These are phyloP conservation scores for Tylopilus orsonianus DNA, from an alignment of 1,284 basidiomycete species.

Conservation along the genomic window DNA sequence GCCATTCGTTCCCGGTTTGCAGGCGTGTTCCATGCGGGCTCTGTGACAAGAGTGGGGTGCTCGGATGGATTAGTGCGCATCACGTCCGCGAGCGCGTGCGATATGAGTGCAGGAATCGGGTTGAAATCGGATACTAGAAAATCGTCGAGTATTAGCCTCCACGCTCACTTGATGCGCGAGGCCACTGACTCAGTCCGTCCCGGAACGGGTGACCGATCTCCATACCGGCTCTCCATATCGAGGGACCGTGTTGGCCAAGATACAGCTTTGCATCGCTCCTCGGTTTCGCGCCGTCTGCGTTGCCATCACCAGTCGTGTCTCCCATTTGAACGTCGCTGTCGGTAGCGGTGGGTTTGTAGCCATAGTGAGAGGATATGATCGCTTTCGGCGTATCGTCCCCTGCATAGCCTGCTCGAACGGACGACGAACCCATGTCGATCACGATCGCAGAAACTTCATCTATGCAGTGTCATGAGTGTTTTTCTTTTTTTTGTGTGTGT, in stretches of 20 bases:
- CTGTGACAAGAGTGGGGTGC: conserved; percentile 92
- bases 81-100: conserved; percentile 73
- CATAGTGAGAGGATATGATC: conserved; percentile 88
- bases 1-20: conserved; percentile 90
- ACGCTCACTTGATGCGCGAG: conserved; percentile 1
- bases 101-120: conserved; percentile 71
- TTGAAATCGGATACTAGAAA: conserved; percentile 75
- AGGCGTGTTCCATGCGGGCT: conserved; percentile 94
- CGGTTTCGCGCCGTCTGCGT: conserved; percentile 30
- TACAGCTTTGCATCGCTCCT: conserved; percentile 66
- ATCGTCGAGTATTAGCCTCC: conserved; percentile 9
- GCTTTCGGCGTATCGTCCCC: conserved; percentile 96
- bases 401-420: conserved; percentile 92
- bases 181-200: conserved; percentile 79
- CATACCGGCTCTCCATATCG: conserved; percentile 89
- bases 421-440: conserved; percentile 89
- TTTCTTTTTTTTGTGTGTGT: conserved; percentile 9
- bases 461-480: conserved; percentile 29
- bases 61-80: conserved; percentile 76
- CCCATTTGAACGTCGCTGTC: conserved; percentile 59
- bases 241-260: conserved; percentile 89
- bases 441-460: conserved; percentile 96
- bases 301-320: conserved; percentile 40
- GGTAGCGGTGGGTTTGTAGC: conserved; percentile 54
- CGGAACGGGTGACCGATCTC: conserved; percentile 83